Base-by-base conservation (phyloP, 352 stramenopile genomes). In the Globisporangium rhizosaccharum region DNA sequence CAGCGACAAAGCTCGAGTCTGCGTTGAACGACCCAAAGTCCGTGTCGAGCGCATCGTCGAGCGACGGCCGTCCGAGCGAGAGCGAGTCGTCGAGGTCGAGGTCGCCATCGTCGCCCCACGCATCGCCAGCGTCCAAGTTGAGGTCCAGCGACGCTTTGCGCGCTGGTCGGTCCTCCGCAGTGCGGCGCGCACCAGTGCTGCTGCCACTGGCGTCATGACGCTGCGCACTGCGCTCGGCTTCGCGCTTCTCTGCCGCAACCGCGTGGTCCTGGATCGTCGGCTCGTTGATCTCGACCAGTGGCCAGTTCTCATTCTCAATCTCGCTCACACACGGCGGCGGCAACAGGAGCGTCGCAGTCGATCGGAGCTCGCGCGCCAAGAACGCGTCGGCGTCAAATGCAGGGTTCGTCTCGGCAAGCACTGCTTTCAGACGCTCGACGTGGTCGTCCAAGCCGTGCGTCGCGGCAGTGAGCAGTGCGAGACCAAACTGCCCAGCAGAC, bases 231-330 rank as follows among this genome's bases (percentile, higher is more conserved):
- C 82, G 80, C 54, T 92, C 82, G 2, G 76, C 79, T 67, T 92
- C 82, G 28, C 79, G 80, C 62, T 90, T 90, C 62, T 94, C 84
- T 5, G 84, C 84, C 10, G 84, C 84, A 62, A 85, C 71, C 11
- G 81, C 84, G 62, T 94, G 84, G 53, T 94, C 84, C 65, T 90
- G 75, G 50, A 94, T 92, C 9, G 84, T 92, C 8, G 84, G 84
- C 65, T 94, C 84, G 58, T 92, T 94, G 53, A 99, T 96, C 71
- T 97, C 90, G n/a, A 99, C 78, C 33, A 98, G 90, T 20, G 97
- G 96, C 97, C 97, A 99, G 73, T 99, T 99, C 51, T 98, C 92
- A 61, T 89, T 94, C 65, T 96, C 79, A 15, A 98, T 66, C 50
- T 85, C 70, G 63, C 78, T 90, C 49, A 99, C 97, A 25, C 94